Evolutionary conservation across 192 early-diverging fungal species (phyloP).

Genomic region (Umbelopsis ramanniana): DNA sequence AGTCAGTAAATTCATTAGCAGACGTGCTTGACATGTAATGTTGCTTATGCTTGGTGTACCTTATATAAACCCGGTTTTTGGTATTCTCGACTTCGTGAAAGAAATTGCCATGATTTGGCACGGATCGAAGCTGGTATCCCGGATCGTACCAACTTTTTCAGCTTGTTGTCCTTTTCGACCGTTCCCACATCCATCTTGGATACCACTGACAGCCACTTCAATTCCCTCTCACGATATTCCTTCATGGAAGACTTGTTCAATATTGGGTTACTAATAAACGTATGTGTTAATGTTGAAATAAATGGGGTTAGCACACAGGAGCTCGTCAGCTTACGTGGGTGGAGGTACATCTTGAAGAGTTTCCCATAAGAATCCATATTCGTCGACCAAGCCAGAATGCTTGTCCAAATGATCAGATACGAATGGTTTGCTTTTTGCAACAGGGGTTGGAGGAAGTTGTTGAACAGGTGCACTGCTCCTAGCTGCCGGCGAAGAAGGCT

Average conservation of each 20-base stretch:
- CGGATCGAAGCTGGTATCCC: slow-evolving; percentile 77
- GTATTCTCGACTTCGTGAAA: slow-evolving; percentile 58
- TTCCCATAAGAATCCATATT: slow-evolving; percentile 31
- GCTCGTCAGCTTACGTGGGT: slow-evolving; percentile 13
- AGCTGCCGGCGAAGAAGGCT: too few relatives aligned
- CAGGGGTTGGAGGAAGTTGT: not conserved
- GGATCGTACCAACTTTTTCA: slow-evolving; percentile 70
- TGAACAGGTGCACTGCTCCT: not conserved
- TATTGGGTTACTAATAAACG: not conserved
- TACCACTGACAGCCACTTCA: slow-evolving; percentile 49
- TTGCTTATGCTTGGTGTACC: slow-evolving; percentile 12
- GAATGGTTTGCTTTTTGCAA: not conserved
- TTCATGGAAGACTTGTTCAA: slow-evolving; percentile 30
- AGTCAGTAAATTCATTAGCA: too few relatives aligned
- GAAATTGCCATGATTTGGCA: slow-evolving; percentile 68
- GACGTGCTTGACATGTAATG: too few relatives aligned
- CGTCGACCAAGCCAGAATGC: slow-evolving; percentile 20
- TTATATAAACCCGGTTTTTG: slow-evolving; percentile 56
- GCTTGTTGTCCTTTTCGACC: slow-evolving; percentile 50
- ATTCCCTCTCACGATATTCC: slow-evolving; percentile 48
- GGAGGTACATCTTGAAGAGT: not conserved
- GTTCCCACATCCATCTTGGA: slow-evolving; percentile 41
- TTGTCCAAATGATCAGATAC: not conserved
- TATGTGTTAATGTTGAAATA: not conserved
- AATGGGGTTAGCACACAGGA: not conserved